Evolutionary conservation across 2,329 filamentous ascomycete genomes (phyloP).

Genomic region (Fusarium lateritium): DNA sequence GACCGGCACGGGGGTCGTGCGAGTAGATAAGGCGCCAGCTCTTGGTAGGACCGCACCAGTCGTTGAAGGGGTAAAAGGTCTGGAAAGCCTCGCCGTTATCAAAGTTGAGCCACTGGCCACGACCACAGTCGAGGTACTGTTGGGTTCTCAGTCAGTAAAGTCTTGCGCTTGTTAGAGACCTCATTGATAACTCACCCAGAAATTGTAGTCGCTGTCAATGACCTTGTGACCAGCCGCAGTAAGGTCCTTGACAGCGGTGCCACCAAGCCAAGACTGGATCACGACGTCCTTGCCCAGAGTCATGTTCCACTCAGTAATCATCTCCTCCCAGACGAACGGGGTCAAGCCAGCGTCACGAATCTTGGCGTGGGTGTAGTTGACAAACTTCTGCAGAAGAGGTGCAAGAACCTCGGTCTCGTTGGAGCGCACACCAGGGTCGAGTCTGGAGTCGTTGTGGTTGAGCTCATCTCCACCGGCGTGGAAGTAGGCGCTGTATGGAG

Average conservation of each 20-base stretch:
- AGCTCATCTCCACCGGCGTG: slow-evolving; percentile 92
- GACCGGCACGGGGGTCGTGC: slow-evolving; percentile 78
- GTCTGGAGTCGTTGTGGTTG: slow-evolving; percentile 74
- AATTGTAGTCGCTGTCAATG: slow-evolving; percentile 82
- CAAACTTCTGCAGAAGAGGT: slow-evolving; percentile 83
- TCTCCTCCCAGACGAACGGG: slow-evolving; percentile 91
- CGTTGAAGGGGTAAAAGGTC: slow-evolving; percentile 77
- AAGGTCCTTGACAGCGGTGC: slow-evolving; percentile 71
- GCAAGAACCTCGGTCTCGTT: slow-evolving; percentile 75
- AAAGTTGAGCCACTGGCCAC: slow-evolving; percentile 84
- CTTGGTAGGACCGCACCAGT: slow-evolving; percentile 87
- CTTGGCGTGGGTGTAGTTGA: slow-evolving; percentile 78
- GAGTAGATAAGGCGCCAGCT: slow-evolving; percentile 87
- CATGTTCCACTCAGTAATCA: slow-evolving; percentile 83
- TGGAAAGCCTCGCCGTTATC: slow-evolving; percentile 67
- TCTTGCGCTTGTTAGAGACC: neutral
- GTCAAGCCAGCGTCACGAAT: slow-evolving; percentile 75
- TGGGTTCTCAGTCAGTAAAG: slow-evolving; percentile 38
- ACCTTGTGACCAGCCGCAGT: slow-evolving; percentile 77
- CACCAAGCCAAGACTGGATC: slow-evolving; percentile 84
- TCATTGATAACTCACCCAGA: slow-evolving; percentile 70
- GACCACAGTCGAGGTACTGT: slow-evolving; percentile 86
- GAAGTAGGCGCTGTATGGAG: slow-evolving; percentile 80
- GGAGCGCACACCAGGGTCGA: slow-evolving; percentile 80
- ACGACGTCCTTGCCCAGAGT: slow-evolving; percentile 79